Evolutionary conservation across 169 alveolate genomes (phyloP).

Genomic region (Neospora caninum): DNA sequence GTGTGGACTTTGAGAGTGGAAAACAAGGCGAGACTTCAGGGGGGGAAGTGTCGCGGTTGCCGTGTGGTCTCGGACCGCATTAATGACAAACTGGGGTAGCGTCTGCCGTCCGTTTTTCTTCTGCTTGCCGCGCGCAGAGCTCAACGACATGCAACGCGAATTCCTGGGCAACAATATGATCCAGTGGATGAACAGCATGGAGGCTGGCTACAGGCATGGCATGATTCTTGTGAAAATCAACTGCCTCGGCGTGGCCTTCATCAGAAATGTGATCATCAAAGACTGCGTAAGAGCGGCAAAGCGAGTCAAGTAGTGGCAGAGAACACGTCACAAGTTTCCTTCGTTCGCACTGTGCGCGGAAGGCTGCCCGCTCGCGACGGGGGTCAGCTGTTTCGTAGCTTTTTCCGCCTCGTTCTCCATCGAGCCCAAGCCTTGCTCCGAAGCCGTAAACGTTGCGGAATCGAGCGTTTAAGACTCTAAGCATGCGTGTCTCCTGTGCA

Average conservation of each 20-base stretch:
- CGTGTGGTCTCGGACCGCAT: no score
- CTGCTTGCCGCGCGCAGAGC: neutral
- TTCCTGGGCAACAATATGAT: neutral
- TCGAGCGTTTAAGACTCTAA: no score
- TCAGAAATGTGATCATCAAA: neutral
- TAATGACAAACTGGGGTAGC: neutral
- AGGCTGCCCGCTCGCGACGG: neutral
- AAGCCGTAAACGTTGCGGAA: no score
- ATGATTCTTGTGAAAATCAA: neutral
- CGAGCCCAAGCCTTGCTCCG: no score
- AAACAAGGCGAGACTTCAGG: no score
- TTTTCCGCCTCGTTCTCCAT: no score
- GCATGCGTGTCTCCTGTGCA: no score
- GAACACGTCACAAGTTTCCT: neutral
- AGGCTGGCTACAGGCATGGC: neutral
- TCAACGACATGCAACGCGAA: neutral
- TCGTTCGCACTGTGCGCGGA: neutral
- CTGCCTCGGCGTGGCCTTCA: neutral
- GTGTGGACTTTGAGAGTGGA: no score
- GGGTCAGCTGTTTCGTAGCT: no score
- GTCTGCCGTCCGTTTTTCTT: neutral
- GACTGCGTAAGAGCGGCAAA: neutral
- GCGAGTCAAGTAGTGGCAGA: neutral
- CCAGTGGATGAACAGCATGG: neutral
- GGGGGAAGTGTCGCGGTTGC: no score